Conservation (phyloP, 768 basidiomycete species). For the Hygrophorus russula region DNA sequence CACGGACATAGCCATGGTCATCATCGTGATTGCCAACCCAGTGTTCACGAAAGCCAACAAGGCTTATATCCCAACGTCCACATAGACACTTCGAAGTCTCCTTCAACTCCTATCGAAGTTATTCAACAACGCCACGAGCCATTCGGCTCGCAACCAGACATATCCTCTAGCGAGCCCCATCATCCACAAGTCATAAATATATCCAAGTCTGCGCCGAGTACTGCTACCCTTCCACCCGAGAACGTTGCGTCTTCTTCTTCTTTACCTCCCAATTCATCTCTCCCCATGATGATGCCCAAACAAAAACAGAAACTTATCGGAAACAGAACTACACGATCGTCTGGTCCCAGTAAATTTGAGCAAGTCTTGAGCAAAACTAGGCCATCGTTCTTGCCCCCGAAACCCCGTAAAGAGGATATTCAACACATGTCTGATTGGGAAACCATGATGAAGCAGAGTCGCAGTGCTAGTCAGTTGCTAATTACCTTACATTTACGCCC, state of each 20-base stretch:
- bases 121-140: slow-evolving; percentile 6
- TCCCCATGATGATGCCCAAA: slow-evolving; percentile 14
- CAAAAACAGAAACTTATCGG: slow-evolving; percentile 23
- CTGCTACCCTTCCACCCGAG: slow-evolving; percentile 11
- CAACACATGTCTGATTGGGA: slow-evolving; percentile 85
- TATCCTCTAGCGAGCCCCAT: not conserved
- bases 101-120: slow-evolving; percentile 16
- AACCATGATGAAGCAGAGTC: slow-evolving; percentile 78
- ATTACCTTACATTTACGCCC: slow-evolving; percentile 3
- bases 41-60: slow-evolving; percentile 7
- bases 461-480: slow-evolving; percentile 45
- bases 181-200: slow-evolving; percentile 7
- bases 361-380: slow-evolving; percentile 77
- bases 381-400: slow-evolving; percentile 80
- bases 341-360: slow-evolving; percentile 62
- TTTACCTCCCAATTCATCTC: slow-evolving; percentile 18
- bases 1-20: not conserved
- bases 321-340: slow-evolving; percentile 29
- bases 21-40: slow-evolving; percentile 9
- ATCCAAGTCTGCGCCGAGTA: slow-evolving; percentile 12
- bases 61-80: slow-evolving; percentile 27
- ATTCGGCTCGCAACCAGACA: slow-evolving; percentile 1
- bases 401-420: slow-evolving; percentile 60
- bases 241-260: slow-evolving; percentile 11
- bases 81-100: slow-evolving; percentile 31